Evolutionary conservation across 2,329 filamentous ascomycete species (phyloP).

Genomic region (Colletotrichum zoysiae): DNA sequence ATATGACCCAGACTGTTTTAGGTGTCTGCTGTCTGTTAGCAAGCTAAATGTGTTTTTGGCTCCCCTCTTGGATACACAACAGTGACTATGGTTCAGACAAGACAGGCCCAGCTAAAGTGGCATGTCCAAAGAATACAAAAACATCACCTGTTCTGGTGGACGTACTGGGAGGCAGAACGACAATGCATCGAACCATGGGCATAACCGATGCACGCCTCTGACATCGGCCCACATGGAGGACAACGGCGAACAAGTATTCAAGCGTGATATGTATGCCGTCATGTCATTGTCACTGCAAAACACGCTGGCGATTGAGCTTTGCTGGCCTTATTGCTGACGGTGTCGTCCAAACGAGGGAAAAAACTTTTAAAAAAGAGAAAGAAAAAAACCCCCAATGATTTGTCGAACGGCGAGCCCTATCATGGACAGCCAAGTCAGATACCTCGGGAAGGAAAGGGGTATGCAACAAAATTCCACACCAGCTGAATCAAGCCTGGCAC

Average conservation of each 20-base stretch:
- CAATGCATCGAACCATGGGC: neutral
- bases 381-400: too few relatives aligned
- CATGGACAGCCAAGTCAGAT: neutral
- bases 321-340: neutral
- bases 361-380: too few relatives aligned
- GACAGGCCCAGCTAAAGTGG: fast-evolving
- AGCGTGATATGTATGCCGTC: neutral
- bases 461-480: neutral
- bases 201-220: neutral
- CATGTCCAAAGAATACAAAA: neutral
- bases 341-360: too few relatives aligned
- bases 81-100: neutral
- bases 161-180: neutral
- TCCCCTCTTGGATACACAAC: neutral
- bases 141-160: neutral
- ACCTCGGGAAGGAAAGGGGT: too few relatives aligned
- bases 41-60: neutral
- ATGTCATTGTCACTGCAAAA: neutral
- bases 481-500: neutral
- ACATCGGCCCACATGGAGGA: neutral
- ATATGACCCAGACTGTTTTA: neutral
- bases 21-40: neutral
- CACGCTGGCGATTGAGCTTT: neutral
- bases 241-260: neutral
- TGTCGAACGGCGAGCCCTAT: neutral